A percentile compares a stretch with the other conserved stretches of the same genome.
phyloP scores from a whole-genome alignment of 768 basidiomycete genomes.

The Rhodocollybia butyracea region DNA sequence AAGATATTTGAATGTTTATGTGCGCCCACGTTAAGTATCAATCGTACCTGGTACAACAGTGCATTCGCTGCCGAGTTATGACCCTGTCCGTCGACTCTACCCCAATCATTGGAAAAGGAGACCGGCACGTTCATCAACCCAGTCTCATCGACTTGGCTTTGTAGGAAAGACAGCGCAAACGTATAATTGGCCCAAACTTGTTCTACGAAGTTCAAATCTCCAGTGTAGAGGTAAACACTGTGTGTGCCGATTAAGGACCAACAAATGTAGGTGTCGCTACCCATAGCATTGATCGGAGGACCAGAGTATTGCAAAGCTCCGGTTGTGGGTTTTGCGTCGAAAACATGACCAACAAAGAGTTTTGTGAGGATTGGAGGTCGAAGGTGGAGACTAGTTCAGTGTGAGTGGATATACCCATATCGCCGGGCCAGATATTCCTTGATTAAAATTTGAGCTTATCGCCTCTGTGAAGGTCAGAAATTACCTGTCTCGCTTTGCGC shows the following conservation, averaged over 20 bases:
- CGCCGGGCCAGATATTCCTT: conserved; percentile 29
- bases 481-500: conserved; percentile 49
- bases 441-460: not conserved
- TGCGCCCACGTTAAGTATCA: not conserved
- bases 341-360: conserved; percentile 47
- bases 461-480: not conserved
- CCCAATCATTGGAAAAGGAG: conserved; percentile 48
- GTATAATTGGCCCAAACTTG: conserved; percentile 34
- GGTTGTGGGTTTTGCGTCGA: conserved; percentile 41
- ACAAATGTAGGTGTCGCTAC: conserved; percentile 44
- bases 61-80: conserved; percentile 34
- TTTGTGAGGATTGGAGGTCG: conserved; percentile 37
- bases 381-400: conserved; percentile 32
- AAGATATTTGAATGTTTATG: not conserved
- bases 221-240: conserved; percentile 44
- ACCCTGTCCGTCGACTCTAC: conserved; percentile 41
- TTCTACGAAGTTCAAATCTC: conserved; percentile 40
- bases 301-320: conserved; percentile 45
- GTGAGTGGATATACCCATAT: conserved; percentile 40
- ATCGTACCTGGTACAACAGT: conserved; percentile 43
- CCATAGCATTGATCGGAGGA: conserved; percentile 31
- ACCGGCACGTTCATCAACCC: conserved; percentile 37
- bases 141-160: conserved; percentile 37
- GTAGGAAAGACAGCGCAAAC: conserved; percentile 30
- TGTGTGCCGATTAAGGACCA: conserved; percentile 46